Conservation (phyloP, 1,284 basidiomycete genomes). For the Cerrena zonata region DNA sequence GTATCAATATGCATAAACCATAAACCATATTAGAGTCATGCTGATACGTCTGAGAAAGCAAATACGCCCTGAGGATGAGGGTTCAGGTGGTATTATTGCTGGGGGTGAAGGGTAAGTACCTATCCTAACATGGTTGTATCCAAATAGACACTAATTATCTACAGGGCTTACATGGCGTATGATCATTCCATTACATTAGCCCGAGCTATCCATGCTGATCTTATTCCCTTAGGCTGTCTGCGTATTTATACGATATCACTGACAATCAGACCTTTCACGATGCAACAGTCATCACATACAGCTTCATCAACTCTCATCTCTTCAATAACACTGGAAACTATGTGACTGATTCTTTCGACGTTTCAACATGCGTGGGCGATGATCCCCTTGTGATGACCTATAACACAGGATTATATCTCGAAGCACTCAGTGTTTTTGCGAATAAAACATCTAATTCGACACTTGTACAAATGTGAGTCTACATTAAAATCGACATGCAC, state of each 20-base stretch:
- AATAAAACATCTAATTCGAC: no score
- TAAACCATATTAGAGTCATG: no score
- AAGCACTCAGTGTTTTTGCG: conserved; percentile 8
- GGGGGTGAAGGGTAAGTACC: no score
- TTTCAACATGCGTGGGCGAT: not conserved
- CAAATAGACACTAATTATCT: no score
- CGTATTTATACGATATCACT: conserved; percentile 7
- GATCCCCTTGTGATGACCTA: not conserved
- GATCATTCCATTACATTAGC: no score
- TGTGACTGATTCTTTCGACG: conserved; percentile 1
- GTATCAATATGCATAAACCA: no score
- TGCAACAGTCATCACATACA: conserved; percentile 5
- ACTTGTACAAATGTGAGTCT: no score
- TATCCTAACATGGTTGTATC: no score
- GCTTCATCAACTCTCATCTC: conserved; percentile 5
- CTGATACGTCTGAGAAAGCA: no score
- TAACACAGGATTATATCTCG: conserved; percentile 7
- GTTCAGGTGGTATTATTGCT: not conserved
- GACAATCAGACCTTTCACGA: not conserved
- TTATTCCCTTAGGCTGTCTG: conserved; percentile 7
- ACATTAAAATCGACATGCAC: no score
- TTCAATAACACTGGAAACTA: conserved; percentile 9
- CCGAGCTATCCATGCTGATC: no score
- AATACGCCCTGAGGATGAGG: not conserved
- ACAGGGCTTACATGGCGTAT: no score